Conservation (phyloP, 2,329 filamentous ascomycete genomes). For the Cytospora paraplurivora region DNA sequence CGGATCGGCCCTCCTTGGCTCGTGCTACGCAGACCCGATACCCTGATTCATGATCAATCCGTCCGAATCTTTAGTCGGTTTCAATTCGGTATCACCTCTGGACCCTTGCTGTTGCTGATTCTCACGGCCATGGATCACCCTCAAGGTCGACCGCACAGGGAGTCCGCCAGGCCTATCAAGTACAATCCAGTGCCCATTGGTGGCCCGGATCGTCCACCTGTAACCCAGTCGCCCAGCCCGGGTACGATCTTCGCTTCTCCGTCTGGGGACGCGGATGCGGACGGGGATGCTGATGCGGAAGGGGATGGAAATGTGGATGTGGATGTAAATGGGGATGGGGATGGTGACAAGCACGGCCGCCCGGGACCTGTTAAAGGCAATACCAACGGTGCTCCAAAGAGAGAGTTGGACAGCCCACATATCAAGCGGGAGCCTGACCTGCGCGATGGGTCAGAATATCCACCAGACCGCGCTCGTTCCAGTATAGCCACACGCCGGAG, state of each 20-base stretch:
- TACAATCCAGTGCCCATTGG: conserved; percentile 28
- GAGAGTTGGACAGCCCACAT: conserved; percentile 19
- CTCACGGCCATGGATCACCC: neutral
- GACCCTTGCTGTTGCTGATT: too few species aligned
- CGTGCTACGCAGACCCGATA: conserved; percentile 19
- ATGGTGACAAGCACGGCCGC: too few species aligned
- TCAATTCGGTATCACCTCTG: conserved; percentile 1
- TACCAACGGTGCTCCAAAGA: conserved; percentile 6
- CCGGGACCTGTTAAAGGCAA: too few species aligned
- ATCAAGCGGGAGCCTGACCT: conserved; percentile 17
- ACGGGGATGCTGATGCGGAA: neutral
- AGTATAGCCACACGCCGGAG: conserved; percentile 20
- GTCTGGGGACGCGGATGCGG: neutral
- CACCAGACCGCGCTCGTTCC: conserved; percentile 14
- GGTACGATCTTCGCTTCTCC: conserved; percentile 24
- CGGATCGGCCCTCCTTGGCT: conserved; percentile 19
- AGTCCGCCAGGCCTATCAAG: conserved; percentile 17
- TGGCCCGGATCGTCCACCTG: conserved; percentile 26
- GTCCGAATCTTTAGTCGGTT: too few species aligned
- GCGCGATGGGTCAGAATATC: conserved; percentile 14
- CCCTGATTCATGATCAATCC: conserved; percentile 11
- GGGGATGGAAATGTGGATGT: neutral
- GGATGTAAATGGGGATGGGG: too few species aligned
- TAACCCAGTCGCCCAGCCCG: conserved; percentile 27
- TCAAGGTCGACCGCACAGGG: conserved; percentile 5